Conservation (phyloP, 2,329 filamentous ascomycete genomes). For the Coniella vitis region DNA sequence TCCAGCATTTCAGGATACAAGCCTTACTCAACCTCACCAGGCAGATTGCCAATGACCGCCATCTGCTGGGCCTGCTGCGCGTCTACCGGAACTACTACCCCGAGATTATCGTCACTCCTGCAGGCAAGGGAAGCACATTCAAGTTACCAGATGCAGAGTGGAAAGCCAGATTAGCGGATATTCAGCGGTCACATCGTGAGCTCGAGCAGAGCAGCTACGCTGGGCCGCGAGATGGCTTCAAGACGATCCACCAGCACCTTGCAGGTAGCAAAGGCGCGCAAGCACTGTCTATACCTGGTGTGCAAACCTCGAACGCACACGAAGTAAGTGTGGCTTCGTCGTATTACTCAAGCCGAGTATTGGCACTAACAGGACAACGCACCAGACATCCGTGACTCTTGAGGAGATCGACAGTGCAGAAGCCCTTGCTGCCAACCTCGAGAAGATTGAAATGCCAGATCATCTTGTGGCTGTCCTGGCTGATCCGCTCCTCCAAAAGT, state of each 20-base stretch:
- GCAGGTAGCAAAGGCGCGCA: conserved; percentile 39
- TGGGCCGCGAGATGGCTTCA: conserved; percentile 49
- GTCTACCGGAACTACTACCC: conserved; percentile 91
- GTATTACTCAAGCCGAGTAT: too few relatives aligned
- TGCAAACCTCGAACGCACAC: conserved; percentile 67
- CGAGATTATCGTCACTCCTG: conserved; percentile 73
- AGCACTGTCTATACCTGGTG: conserved; percentile 52
- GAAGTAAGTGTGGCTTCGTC: conserved; percentile 52
- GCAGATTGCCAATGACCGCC: conserved; percentile 64
- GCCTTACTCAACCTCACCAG: conserved; percentile 53
- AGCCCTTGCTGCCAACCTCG: conserved; percentile 64
- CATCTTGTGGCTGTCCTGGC: conserved; percentile 72
- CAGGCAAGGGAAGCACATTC: conserved; percentile 55
- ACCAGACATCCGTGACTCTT: conserved; percentile 49
- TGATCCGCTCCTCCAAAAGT: conserved; percentile 72
- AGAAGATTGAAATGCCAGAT: conserved; percentile 74
- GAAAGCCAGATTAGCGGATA: conserved; percentile 58
- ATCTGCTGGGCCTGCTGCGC: conserved; percentile 65
- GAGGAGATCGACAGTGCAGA: conserved; percentile 72
- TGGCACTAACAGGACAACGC: neutral
- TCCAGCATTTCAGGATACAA: conserved; percentile 78
- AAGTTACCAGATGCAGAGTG: conserved; percentile 69
- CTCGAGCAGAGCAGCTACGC: conserved; percentile 33
- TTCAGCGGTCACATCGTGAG: conserved; percentile 54
- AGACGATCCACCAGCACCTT: conserved; percentile 49